These are phyloP conservation scores for Athelia psychrophila DNA, from an alignment of 1,284 basidiomycete species.

Conservation along the genomic window DNA sequence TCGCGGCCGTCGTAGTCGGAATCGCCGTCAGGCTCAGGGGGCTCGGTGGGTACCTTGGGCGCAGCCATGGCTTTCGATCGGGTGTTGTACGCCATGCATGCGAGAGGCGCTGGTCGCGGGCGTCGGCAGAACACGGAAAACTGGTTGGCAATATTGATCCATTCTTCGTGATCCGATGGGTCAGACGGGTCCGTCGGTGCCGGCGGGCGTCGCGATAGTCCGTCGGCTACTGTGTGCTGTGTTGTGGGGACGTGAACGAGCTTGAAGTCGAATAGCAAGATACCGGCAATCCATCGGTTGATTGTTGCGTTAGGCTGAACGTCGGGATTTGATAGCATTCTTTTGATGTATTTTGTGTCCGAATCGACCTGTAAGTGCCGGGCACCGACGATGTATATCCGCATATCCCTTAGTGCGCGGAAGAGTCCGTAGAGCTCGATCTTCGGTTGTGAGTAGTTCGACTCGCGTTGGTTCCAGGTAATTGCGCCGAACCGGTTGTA, in stretches of 20 bases:
- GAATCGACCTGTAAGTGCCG: slow-evolving; percentile 33
- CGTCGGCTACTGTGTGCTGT: slow-evolving; percentile 31
- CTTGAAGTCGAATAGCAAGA: slow-evolving; percentile 33
- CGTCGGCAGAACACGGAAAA: slow-evolving; percentile 5
- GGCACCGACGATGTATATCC: slow-evolving; percentile 29
- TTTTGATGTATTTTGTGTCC: slow-evolving; percentile 37
- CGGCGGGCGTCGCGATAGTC: slow-evolving; percentile 26
- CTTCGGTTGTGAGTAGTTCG: slow-evolving; percentile 38
- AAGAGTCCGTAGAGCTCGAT: slow-evolving; percentile 38
- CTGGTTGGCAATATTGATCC: slow-evolving; percentile 24
- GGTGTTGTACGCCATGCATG: no score
- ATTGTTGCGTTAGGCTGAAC: slow-evolving; percentile 30
- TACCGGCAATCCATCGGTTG: slow-evolving; percentile 38
- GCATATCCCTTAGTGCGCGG: slow-evolving; percentile 21
- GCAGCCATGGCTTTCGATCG: no score
- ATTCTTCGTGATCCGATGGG: slow-evolving; percentile 22
- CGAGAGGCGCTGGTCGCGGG: not conserved
- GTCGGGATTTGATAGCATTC: slow-evolving; percentile 42
- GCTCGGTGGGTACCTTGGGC: no score
- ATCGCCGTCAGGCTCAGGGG: no score
- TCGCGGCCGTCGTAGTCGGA: no score
- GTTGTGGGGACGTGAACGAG: slow-evolving; percentile 30
- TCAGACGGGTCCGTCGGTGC: slow-evolving; percentile 22
- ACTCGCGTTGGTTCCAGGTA: slow-evolving; percentile 30
- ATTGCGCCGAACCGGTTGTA: slow-evolving; percentile 32